Percentiles rank a stretch among this genome's conserved stretches.
These are phyloP conservation scores for Penicilliopsis zonata DNA, from an alignment of 495 filamentous ascomycete genomes.

Conservation along the genomic window DNA sequence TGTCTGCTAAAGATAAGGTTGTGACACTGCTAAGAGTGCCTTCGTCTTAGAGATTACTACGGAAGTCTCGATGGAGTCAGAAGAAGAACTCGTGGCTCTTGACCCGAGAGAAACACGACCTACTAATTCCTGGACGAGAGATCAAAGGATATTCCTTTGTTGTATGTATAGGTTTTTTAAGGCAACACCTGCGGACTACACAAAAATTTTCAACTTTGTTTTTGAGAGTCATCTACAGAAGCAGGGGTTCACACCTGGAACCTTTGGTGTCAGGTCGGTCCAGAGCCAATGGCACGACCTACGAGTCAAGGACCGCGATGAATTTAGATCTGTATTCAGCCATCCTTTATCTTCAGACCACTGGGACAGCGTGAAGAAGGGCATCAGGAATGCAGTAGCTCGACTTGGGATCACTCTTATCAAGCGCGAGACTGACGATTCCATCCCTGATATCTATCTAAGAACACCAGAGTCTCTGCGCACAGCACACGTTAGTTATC, in stretches of 20 bases:
- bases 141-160: slow-evolving; percentile 15
- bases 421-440: too few species aligned
- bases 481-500: too few species aligned
- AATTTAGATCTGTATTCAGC: slow-evolving; percentile 15
- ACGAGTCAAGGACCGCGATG: slow-evolving; percentile 1
- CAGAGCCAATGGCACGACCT: slow-evolving; percentile 15
- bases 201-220: slow-evolving; percentile 12
- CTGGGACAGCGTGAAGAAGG: too few species aligned
- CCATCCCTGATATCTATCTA: too few species aligned
- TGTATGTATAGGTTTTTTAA: slow-evolving; percentile 16
- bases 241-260: slow-evolving; percentile 8
- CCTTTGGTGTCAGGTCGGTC: slow-evolving; percentile 3
- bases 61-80: too few species aligned
- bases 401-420: too few species aligned
- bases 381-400: too few species aligned
- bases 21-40: too few species aligned
- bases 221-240: slow-evolving; percentile 9
- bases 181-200: slow-evolving; percentile 1
- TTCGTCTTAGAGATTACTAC: too few species aligned
- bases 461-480: too few species aligned
- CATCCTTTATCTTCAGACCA: slow-evolving; percentile 6
- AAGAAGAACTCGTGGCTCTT: too few species aligned
- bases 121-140: slow-evolving; percentile 10
- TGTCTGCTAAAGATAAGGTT: too few species aligned
- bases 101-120: background rate